Evolutionary conservation across 148 eudicot species (phyloP), one percentile per base, ranked within the genome.

Genomic region (Cornus kousa): DNA sequence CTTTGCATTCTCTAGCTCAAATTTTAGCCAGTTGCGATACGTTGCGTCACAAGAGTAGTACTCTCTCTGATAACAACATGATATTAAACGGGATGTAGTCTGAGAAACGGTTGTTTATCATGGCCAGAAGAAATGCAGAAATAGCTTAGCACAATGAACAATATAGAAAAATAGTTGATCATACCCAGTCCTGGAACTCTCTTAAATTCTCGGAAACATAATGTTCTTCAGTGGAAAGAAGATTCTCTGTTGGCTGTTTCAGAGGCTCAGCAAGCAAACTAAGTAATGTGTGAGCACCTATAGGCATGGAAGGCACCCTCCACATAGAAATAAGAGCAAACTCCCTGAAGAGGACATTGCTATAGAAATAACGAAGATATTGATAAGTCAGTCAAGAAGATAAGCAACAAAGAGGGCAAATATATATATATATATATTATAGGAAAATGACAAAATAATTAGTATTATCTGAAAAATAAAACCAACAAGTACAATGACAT

Each of bases 111-210:
- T 66, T 7, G 60, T 80, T 22, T 43, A 28, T n/a, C 33, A 71
- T 5, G 64, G 32, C 37, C 39, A 46, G 81, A 77, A 59, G 69
- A 67, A 37, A 55, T 57, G 23, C 74, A 43, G 32, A 39, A 39
- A 77, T 46, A 68, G 33, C 64, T 19, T 72, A 73, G 55, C 5
- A 32, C 35, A 74, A 48, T 46, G 67, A 50, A 75, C 4, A 68
- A 78, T 24, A 62, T n/a, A 37, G 59, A 75, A 79, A 43, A 6
- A 43, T 43, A 43, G 48, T 43, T 43, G 48, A 67, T 80, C 87
- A 86, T 93, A 95, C 97, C 99, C 99, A 95, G 74, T 95, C 97
- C 87, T 87, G 80, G 75, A 93, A 93, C 89, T 95, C 99, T 77
- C 84, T 90, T 81, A 93, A 77, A 88, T 84, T 87, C 79, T 91